phyloP scores from a whole-genome alignment of 495 filamentous ascomycete species.

The Tuber brumale region DNA sequence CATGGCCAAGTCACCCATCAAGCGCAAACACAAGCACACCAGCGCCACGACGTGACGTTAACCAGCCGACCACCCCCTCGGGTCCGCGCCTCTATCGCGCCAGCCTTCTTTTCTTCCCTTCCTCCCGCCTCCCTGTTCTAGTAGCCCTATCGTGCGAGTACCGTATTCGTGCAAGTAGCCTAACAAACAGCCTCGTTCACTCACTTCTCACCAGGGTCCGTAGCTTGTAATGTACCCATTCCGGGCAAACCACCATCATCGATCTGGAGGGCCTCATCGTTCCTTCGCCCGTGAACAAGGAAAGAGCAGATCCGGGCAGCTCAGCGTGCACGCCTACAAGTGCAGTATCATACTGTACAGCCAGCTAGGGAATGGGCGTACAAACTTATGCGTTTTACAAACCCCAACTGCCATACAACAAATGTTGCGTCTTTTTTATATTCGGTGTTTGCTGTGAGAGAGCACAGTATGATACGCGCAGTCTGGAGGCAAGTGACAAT shows the following conservation, averaged over 20 bases:
- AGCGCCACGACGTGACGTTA: neutral
- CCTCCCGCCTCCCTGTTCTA: neutral
- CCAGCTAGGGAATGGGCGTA: neutral
- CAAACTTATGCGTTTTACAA: neutral
- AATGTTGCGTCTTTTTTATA: neutral
- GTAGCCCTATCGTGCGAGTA: neutral
- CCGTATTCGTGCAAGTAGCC: neutral
- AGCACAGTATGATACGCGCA: neutral
- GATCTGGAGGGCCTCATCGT: neutral
- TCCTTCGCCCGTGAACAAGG: neutral
- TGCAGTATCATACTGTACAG: too few relatives aligned
- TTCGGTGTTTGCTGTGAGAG: neutral
- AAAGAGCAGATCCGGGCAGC: neutral
- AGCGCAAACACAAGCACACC: neutral
- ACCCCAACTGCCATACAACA: neutral
- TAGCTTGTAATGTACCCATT: neutral
- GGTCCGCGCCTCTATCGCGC: neutral
- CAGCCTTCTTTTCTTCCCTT: neutral
- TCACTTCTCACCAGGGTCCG: neutral
- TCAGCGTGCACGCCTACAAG: neutral
- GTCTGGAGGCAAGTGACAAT: neutral
- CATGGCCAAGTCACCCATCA: neutral
- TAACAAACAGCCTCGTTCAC: neutral
- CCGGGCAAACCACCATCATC: neutral
- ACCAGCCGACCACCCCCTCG: neutral